These are phyloP conservation scores for Penicillium sp. DNA, from an alignment of 2,329 filamentous ascomycete genomes.

Conservation along the genomic window DNA sequence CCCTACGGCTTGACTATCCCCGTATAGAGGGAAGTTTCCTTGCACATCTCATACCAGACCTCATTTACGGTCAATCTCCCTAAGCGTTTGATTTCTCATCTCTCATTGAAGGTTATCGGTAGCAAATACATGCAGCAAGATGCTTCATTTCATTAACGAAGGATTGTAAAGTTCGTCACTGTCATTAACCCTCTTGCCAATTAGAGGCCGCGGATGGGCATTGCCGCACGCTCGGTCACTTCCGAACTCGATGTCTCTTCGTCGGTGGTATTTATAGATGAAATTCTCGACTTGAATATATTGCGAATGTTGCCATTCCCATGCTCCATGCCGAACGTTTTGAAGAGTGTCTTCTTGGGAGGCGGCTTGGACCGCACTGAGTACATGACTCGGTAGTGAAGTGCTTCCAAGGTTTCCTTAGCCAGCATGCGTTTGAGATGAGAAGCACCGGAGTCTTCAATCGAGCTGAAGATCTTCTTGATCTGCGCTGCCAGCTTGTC, in stretches of 20 bases:
- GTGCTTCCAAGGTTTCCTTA: slow-evolving; percentile 67
- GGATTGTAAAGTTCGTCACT: slow-evolving; percentile 9
- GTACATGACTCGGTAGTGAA: slow-evolving; percentile 68
- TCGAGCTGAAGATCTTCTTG: slow-evolving; percentile 54
- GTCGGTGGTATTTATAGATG: neutral
- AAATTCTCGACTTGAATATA: slow-evolving; percentile 7
- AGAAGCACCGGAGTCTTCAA: slow-evolving; percentile 68
- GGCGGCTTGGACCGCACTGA: slow-evolving; percentile 62
- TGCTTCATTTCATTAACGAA: slow-evolving; percentile 2
- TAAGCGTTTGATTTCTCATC: slow-evolving; percentile 18
- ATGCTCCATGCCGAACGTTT: slow-evolving; percentile 14
- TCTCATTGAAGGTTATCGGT: slow-evolving; percentile 10
- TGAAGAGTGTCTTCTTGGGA: slow-evolving; percentile 46
- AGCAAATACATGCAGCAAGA: slow-evolving; percentile 10
- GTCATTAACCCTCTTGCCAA: slow-evolving; percentile 11
- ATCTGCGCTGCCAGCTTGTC: slow-evolving; percentile 61
- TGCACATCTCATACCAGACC: slow-evolving; percentile 18
- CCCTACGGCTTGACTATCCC: slow-evolving; percentile 13
- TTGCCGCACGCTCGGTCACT: neutral
- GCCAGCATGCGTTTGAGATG: slow-evolving; percentile 68
- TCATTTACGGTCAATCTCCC: slow-evolving; percentile 16
- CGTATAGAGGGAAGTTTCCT: slow-evolving; percentile 19
- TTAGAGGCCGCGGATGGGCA: slow-evolving; percentile 8
- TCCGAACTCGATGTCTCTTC: neutral
- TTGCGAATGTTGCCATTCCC: slow-evolving; percentile 11